Base-by-base conservation (phyloP, 2,329 filamentous ascomycete species). In the Colletotrichum kahawae region DNA sequence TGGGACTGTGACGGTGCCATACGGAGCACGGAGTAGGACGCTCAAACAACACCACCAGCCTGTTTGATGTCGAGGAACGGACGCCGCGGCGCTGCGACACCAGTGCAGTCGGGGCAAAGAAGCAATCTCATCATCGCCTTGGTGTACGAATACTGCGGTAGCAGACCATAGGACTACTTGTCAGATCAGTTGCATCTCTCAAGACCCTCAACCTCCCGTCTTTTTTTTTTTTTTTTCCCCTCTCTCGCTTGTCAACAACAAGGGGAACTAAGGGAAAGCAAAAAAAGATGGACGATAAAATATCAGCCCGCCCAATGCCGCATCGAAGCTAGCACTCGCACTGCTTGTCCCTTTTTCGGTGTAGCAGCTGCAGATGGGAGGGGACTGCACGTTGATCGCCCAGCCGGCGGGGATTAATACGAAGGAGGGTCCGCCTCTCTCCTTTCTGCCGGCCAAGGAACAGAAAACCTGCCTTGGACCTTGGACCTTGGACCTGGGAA, bases 371-470 rank as follows among this genome's bases (percentile, higher is more conserved):
- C 24, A 27, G 68, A 66, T 21, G n/a, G 68, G 72, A 24, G 57
- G 51, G 69, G 73, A 29, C 36, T 59, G 56, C 54, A 51, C 60
- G 34, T 64, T 64, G 73, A 73, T 73, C 69, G 57, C 69, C 64
- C 73, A 73, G 48, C 57, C 69, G 36, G 64, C 73, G 70, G 70
- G 73, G 73, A 67, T 75, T 34, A 75, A 75, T 75, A 75, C 73
- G 73, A 75, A 75, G 36, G 63, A 68, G 69, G 63, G 57, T 68
- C 69, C 69, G 63, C 63, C 48, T 71, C 60, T 71, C 60, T 51
- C 60, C 54, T 74, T 60, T 62, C 68, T 74, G 68, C 68, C 68
- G 33, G 33, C 72, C 68, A 70, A 74, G 54, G 56, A 71, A 71
- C n/a, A 51, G 69, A 48, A 66, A 66, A 67, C 69, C 64, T 72